Percentiles rank a stretch among this genome's conserved stretches.
These are phyloP conservation scores for Chimonanthus salicifolius DNA, from an alignment of 164 flowering plant species.

Conservation along the genomic window DNA sequence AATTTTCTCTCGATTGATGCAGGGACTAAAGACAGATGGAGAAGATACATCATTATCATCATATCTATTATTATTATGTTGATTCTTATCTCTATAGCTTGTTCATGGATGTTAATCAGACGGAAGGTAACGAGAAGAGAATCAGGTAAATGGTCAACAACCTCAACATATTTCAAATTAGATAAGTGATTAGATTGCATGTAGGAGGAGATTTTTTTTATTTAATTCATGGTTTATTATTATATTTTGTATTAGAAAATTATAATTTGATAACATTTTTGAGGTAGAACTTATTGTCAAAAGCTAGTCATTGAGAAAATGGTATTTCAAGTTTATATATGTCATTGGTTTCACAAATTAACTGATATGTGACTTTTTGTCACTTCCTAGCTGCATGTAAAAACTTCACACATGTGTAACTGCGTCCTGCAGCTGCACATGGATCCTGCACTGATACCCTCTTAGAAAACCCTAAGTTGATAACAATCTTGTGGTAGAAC, in stretches of 20 bases:
- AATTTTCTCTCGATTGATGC: background rate
- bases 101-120: background rate
- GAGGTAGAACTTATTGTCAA: too few species aligned
- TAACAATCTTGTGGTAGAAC: background rate
- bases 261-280: too few species aligned
- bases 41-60: background rate
- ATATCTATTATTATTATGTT: background rate
- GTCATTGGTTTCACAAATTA: too few species aligned
- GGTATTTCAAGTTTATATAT: too few species aligned
- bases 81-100: background rate
- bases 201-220: background rate
- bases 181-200: background rate
- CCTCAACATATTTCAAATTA: background rate
- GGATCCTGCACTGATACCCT: background rate
- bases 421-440: background rate
- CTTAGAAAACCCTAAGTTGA: too few species aligned
- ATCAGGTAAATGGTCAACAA: background rate
- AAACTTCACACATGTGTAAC: too few species aligned
- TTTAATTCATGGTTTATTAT: background rate
- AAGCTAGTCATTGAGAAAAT: too few species aligned
- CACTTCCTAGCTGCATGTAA: background rate
- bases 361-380: too few species aligned
- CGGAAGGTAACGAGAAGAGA: background rate
- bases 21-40: background rate
- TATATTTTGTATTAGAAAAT: background rate